phyloP scores from a whole-genome alignment of 768 basidiomycete species.

The Mycena capillaripes region DNA sequence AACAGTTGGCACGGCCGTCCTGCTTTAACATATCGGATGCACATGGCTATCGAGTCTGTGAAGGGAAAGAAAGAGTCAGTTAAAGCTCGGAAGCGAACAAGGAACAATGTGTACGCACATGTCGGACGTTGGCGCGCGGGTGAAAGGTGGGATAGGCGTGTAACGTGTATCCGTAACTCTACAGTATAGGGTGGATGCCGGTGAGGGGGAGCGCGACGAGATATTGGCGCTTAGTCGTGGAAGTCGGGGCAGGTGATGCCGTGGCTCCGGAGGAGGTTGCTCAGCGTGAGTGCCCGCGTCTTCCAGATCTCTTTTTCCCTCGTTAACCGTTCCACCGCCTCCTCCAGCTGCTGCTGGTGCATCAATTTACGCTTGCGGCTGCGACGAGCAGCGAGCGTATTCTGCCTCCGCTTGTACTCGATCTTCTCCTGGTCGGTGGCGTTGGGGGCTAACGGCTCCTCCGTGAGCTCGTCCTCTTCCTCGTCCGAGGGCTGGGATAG shows the following conservation, averaged over 20 bases:
- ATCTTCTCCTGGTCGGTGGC: slow-evolving; percentile 68
- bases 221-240: slow-evolving; percentile 40
- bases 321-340: slow-evolving; percentile 57
- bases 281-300: slow-evolving; percentile 53
- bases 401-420: slow-evolving; percentile 76
- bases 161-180: slow-evolving; percentile 33
- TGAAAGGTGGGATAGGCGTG: slow-evolving; percentile 25
- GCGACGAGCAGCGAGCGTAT: slow-evolving; percentile 80
- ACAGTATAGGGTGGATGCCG: slow-evolving; percentile 13
- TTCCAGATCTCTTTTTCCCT: slow-evolving; percentile 68
- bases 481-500: slow-evolving; percentile 55
- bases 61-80: slow-evolving; percentile 10
- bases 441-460: slow-evolving; percentile 43
- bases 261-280: slow-evolving; percentile 62
- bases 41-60: slow-evolving; percentile 31
- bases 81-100: not conserved
- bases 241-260: slow-evolving; percentile 60
- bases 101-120: slow-evolving; percentile 29
- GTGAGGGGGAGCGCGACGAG: not conserved
- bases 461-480: slow-evolving; percentile 57
- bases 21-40: slow-evolving; percentile 40
- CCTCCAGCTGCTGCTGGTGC: slow-evolving; percentile 71
- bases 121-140: slow-evolving; percentile 37
- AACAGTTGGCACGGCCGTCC: slow-evolving; percentile 22
- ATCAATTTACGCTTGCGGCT: slow-evolving; percentile 76